Evolutionary conservation across 2,329 filamentous ascomycete genomes (phyloP).

Genomic region (Knufia petricola): DNA sequence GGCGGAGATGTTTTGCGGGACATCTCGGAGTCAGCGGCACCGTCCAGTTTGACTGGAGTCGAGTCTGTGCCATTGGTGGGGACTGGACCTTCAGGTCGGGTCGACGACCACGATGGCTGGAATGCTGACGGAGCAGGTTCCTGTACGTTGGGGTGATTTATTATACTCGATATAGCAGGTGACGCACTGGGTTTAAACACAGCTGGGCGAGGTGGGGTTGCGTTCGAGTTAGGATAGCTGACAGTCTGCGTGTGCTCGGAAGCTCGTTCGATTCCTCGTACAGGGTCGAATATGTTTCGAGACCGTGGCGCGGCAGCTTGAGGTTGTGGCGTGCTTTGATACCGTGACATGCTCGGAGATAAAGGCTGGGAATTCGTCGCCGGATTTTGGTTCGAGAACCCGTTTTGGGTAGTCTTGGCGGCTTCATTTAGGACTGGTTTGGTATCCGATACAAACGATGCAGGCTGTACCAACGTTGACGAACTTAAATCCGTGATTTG

Average conservation of each 20-base stretch:
- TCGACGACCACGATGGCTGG: conserved; percentile 11
- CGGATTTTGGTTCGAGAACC: conserved; percentile 27
- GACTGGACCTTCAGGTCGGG: conserved; percentile 9
- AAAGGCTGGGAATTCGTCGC: conserved; percentile 15
- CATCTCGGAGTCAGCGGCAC: conserved; percentile 19
- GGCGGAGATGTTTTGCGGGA: conserved; percentile 30
- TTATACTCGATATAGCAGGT: conserved; percentile 81
- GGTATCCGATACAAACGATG: conserved; percentile 4
- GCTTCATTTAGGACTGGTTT: conserved; percentile 10
- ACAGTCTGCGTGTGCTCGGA: conserved; percentile 39
- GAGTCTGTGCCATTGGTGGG: conserved; percentile 10
- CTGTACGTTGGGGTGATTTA: conserved; percentile 50
- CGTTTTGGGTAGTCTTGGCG: conserved; percentile 30
- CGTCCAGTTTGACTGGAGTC: conserved; percentile 17
- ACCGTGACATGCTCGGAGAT: conserved; percentile 32
- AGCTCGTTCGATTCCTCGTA: conserved; percentile 53
- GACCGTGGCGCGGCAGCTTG: conserved; percentile 19
- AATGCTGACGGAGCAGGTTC: conserved; percentile 11
- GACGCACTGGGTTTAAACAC: conserved; percentile 69
- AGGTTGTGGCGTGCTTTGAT: conserved; percentile 26
- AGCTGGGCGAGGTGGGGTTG: conserved; percentile 39
- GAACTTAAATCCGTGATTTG: conserved; percentile 13
- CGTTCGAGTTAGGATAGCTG: conserved; percentile 52
- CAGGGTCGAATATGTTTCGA: conserved; percentile 73
- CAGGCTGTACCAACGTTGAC: conserved; percentile 18